These are phyloP conservation scores for Penicillium ochrochloron DNA, from an alignment of 495 filamentous ascomycete species.

Conservation along the genomic window DNA sequence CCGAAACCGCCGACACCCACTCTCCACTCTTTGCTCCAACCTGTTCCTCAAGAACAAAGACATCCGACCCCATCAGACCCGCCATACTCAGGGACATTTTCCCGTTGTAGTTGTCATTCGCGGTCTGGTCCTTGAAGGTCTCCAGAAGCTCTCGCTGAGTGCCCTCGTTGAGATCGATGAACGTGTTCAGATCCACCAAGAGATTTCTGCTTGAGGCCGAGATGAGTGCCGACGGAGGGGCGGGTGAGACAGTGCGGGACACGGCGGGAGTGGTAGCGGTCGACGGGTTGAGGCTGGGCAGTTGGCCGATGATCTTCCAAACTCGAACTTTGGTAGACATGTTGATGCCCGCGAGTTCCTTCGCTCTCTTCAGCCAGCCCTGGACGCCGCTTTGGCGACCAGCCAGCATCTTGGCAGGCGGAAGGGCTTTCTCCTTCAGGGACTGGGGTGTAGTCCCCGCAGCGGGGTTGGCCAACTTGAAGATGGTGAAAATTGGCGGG, in stretches of 20 bases:
- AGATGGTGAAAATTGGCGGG: conserved; percentile 84
- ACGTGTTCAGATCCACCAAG: conserved; percentile 72
- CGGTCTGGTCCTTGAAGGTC: conserved; percentile 68
- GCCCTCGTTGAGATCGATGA: conserved; percentile 67
- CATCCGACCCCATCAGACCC: conserved; percentile 69
- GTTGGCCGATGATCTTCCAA: conserved; percentile 68
- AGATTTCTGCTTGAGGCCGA: conserved; percentile 66
- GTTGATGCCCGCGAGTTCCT: conserved; percentile 66
- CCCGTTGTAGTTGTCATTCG: conserved; percentile 79
- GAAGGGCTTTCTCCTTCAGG: conserved; percentile 61
- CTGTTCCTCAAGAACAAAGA: conserved; percentile 79
- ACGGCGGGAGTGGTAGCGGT: conserved; percentile 62
- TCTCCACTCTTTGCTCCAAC: conserved; percentile 56
- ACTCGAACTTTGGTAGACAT: conserved; percentile 73
- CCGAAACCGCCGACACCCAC: conserved; percentile 65
- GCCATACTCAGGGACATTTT: conserved; percentile 62
- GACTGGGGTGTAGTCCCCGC: conserved; percentile 61
- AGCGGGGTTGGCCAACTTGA: conserved; percentile 69
- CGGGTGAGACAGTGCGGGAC: conserved; percentile 57
- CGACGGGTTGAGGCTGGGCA: conserved; percentile 47
- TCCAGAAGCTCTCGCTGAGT: conserved; percentile 72
- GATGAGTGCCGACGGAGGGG: conserved; percentile 43
- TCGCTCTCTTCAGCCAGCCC: conserved; percentile 74
- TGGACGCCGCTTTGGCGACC: conserved; percentile 70
- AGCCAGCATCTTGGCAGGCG: conserved; percentile 65